phyloP scores from a whole-genome alignment of 148 eudicot genomes.

The Fagopyrum esculentum region DNA sequence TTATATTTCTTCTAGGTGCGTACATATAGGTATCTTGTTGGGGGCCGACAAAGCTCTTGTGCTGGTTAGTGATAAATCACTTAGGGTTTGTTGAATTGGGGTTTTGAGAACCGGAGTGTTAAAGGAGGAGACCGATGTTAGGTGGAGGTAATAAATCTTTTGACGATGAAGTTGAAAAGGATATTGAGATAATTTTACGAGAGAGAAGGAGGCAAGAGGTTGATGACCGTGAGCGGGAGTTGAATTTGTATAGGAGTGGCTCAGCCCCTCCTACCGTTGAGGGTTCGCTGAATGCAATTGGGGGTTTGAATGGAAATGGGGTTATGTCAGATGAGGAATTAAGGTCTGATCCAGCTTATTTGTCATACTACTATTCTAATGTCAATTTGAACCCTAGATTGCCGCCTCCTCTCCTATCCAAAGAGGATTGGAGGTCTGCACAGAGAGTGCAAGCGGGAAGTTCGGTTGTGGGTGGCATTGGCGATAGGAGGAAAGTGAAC shows the following conservation, averaged over 20 bases:
- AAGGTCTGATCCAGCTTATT: conserved; percentile 92
- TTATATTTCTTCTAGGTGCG: conserved; percentile 7
- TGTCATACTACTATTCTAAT: conserved; percentile 81
- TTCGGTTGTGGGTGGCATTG: conserved; percentile 73
- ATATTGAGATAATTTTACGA: conserved; percentile 60
- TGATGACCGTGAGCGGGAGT: conserved; percentile 71
- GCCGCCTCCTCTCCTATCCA: conserved; percentile 81
- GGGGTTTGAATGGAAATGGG: conserved; percentile 60
- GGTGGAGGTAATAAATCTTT: conserved; percentile 53
- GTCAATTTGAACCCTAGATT: conserved; percentile 87
- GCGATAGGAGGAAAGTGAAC: conserved; percentile 73
- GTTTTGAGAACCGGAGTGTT: conserved; percentile 26
- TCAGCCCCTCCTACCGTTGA: conserved; percentile 98
- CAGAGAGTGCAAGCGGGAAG: conserved; percentile 85
- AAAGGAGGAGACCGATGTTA: conserved; percentile 54
- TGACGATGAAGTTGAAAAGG: conserved; percentile 84
- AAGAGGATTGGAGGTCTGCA: conserved; percentile 84
- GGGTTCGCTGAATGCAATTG: conserved; percentile 87
- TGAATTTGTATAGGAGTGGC: conserved; percentile 82
- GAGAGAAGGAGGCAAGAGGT: conserved; percentile 56
- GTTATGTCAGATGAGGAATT: conserved; percentile 76
- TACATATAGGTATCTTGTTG: conserved; percentile 2
- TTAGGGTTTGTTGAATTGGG: conserved; percentile 7
- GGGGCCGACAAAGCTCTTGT: background rate
- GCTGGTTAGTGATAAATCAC: background rate